phyloP scores from a whole-genome alignment of 768 basidiomycete genomes.

The Collybia sp. region DNA sequence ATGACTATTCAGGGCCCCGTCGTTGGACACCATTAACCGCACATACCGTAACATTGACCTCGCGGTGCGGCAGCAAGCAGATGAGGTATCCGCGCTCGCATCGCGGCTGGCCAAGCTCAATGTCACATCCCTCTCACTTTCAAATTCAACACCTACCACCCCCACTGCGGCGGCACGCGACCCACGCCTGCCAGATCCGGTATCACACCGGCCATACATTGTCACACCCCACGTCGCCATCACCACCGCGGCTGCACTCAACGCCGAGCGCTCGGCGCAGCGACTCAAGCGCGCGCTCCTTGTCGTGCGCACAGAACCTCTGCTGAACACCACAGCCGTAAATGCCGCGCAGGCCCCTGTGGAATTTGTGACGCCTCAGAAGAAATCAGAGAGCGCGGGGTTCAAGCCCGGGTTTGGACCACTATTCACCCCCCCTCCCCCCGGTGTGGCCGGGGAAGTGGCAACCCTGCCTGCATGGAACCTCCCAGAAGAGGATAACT shows the following conservation, averaged over 20 bases:
- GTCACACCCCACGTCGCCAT: constrained; percentile 65
- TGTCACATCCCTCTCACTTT: constrained; percentile 18
- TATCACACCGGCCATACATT: constrained; percentile 31
- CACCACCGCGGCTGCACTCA: constrained; percentile 77
- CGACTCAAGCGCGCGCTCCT: constrained; percentile 68
- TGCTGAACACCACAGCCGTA: constrained; percentile 56
- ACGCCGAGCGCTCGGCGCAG: constrained; percentile 72
- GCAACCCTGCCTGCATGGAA: constrained; percentile 19
- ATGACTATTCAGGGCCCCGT: constrained; percentile 56
- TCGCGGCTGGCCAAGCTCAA: constrained; percentile 51
- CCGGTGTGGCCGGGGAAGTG: constrained; percentile 6
- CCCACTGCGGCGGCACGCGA: constrained; percentile 23
- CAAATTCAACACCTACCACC: constrained; percentile 1
- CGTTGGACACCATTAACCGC: constrained; percentile 79
- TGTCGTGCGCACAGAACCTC: constrained; percentile 53
- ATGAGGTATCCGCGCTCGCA: constrained; percentile 46
- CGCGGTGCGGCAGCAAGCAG: constrained; percentile 57
- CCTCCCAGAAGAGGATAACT: constrained; percentile 33
- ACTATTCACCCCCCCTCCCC: constrained; percentile 14
- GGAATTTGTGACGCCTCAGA: constrained; percentile 33
- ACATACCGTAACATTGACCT: constrained; percentile 83
- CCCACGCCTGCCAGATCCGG: constrained; percentile 34
- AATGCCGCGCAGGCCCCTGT: constrained; percentile 28
- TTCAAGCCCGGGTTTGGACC: constrained; percentile 15
- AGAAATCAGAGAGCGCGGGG: constrained; percentile 8